phyloP scores from a whole-genome alignment of 352 stramenopile species.

The Ochromonadaceae sp. region DNA sequence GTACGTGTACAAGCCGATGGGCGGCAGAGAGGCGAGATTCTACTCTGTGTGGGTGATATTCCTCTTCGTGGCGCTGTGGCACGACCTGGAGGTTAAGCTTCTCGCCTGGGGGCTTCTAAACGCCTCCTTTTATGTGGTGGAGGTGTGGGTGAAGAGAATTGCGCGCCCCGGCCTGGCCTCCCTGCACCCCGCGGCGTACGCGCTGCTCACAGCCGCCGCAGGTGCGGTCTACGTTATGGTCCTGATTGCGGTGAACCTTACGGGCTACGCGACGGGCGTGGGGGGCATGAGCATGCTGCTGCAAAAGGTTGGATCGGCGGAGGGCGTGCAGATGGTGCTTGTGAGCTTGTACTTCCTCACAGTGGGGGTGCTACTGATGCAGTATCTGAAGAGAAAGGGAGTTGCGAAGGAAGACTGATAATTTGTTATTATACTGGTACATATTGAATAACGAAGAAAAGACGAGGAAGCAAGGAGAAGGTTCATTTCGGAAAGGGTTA shows the following conservation, averaged over 20 bases:
- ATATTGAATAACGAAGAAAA: too few relatives aligned
- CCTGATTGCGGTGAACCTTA: conserved; percentile 35
- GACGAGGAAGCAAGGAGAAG: too few relatives aligned
- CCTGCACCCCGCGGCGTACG: conserved; percentile 9
- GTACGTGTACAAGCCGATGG: conserved; percentile 46
- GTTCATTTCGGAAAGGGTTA: too few relatives aligned
- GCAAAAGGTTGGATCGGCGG: conserved; percentile 15
- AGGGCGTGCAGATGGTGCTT: conserved; percentile 13
- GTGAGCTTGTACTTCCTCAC: conserved; percentile 25
- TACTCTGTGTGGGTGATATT: conserved; percentile 36
- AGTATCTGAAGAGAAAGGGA: too few relatives aligned
- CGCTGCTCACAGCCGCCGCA: conserved; percentile 22
- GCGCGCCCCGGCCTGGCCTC: conserved; percentile 10
- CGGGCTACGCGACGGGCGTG: conserved; percentile 35
- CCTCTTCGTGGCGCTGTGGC: conserved; percentile 45
- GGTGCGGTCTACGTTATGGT: conserved; percentile 35
- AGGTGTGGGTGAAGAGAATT: conserved; percentile 25
- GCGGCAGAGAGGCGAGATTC: conserved; percentile 25
- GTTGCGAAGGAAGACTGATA: too few relatives aligned
- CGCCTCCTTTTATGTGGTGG: conserved; percentile 36
- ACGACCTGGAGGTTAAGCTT: conserved; percentile 40
- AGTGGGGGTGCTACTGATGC: too few relatives aligned
- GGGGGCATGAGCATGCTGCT: conserved; percentile 19
- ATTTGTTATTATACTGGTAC: too few relatives aligned
- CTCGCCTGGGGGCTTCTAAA: conserved; percentile 40